Percentiles rank a stretch among this genome's conserved stretches.
Conservation (phyloP, 2,329 filamentous ascomycete species). For the Colletotrichum sp. region DNA sequence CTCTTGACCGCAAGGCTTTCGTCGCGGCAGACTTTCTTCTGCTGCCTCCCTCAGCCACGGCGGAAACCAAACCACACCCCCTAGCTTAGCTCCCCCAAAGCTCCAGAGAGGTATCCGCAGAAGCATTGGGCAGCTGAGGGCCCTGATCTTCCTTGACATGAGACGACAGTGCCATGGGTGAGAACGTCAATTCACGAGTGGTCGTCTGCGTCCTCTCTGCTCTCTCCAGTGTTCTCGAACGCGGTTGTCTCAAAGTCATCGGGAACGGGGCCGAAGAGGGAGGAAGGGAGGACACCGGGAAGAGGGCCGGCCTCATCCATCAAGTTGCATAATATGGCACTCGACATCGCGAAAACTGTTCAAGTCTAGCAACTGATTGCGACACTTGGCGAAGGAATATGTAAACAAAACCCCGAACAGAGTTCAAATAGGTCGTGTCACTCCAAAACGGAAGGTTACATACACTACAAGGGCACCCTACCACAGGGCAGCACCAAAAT, state of each 20-base stretch:
- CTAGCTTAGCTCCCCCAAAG: neutral
- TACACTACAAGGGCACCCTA: neutral
- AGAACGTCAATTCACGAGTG: neutral
- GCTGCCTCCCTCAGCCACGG: neutral
- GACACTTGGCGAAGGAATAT: neutral
- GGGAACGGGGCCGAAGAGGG: neutral
- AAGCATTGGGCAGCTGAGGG: slow-evolving; percentile 8
- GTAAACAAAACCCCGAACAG: neutral
- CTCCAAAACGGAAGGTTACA: neutral
- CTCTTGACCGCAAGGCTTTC: neutral
- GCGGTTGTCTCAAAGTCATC: neutral
- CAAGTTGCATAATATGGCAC: neutral
- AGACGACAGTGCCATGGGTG: slow-evolving; percentile 1
- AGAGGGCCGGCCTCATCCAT: neutral
- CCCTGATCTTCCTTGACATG: slow-evolving; percentile 7
- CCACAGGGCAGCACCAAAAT: neutral
- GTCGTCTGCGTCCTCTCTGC: neutral
- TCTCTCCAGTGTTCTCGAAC: slow-evolving; percentile 10
- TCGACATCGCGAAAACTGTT: neutral
- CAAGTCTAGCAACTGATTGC: neutral
- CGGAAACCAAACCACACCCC: neutral
- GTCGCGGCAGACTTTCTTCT: neutral
- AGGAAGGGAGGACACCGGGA: neutral
- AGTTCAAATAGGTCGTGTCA: neutral
- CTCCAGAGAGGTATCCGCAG: neutral